A percentile compares a stretch with the other conserved stretches of the same genome.
Conservation (phyloP, 495 filamentous ascomycete species). For the Hyaloscypha variabilis region DNA sequence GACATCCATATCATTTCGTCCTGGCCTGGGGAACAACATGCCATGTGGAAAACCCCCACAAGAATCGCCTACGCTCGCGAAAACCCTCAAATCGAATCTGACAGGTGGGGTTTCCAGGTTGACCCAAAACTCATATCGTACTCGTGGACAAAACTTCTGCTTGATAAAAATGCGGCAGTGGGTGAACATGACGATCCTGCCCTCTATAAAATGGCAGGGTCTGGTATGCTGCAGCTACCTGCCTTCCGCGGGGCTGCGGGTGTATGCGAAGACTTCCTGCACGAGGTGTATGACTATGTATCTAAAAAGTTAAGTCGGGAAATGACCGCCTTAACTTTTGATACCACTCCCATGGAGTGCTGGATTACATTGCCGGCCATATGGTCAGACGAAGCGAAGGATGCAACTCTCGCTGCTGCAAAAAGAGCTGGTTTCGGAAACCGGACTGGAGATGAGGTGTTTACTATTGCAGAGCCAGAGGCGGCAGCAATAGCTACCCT, state of each 20-base stretch:
- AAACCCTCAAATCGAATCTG: background rate
- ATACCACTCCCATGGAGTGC: slow-evolving; percentile 35
- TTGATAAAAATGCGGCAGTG: slow-evolving; percentile 14
- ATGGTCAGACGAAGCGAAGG: slow-evolving; percentile 38
- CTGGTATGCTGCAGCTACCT: slow-evolving; percentile 19
- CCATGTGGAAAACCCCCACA: slow-evolving; percentile 14
- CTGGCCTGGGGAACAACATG: background rate
- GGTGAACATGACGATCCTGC: slow-evolving; percentile 16
- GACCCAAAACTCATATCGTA: slow-evolving; percentile 17
- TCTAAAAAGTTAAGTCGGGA: background rate
- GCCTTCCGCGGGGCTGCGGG: background rate
- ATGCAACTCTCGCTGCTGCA: slow-evolving; percentile 32
- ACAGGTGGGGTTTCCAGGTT: slow-evolving; percentile 23
- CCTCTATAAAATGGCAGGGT: background rate
- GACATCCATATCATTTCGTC: background rate
- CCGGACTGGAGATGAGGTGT: slow-evolving; percentile 26
- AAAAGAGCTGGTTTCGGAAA: slow-evolving; percentile 35
- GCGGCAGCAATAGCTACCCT: slow-evolving; percentile 30
- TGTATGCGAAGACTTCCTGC: slow-evolving; percentile 22
- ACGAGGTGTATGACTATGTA: slow-evolving; percentile 4
- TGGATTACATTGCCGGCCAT: slow-evolving; percentile 40
- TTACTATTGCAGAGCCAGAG: slow-evolving; percentile 37
- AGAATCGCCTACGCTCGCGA: slow-evolving; percentile 14
- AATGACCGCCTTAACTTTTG: slow-evolving; percentile 7
- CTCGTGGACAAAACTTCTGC: slow-evolving; percentile 26